Conservation (phyloP, 768 basidiomycete species). For the Tricholoma hemisulphureum region DNA sequence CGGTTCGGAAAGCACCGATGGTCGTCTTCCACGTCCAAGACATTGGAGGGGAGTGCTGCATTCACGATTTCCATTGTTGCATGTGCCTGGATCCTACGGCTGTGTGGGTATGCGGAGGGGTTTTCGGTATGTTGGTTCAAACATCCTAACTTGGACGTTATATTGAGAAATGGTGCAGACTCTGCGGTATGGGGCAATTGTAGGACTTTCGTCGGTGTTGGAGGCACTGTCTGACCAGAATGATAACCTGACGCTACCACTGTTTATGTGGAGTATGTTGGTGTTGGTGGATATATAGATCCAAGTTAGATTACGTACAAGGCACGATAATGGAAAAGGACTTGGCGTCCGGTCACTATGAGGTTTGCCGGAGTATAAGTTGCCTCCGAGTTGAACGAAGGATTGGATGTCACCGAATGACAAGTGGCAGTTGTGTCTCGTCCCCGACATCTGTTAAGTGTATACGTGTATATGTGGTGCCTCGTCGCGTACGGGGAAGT, state of each 20-base stretch:
- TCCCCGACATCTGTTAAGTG: too few species aligned
- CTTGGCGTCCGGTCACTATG: background rate
- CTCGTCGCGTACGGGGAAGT: too few species aligned
- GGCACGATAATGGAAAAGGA: background rate
- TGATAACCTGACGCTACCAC: slow-evolving; percentile 94
- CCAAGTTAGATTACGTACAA: background rate
- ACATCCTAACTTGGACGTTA: background rate
- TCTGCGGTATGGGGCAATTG: slow-evolving; percentile 60
- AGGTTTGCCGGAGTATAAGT: too few species aligned
- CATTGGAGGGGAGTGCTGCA: slow-evolving; percentile 86
- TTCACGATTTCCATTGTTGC: slow-evolving; percentile 70
- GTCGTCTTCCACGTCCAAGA: slow-evolving; percentile 84
- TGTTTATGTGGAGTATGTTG: slow-evolving; percentile 92
- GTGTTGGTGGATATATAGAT: slow-evolving; percentile 48
- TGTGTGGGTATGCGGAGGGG: slow-evolving; percentile 62
- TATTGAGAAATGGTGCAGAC: slow-evolving; percentile 43
- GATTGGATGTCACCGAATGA: too few species aligned
- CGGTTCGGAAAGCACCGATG: slow-evolving; percentile 78
- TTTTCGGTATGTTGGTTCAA: slow-evolving; percentile 68
- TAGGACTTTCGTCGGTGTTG: slow-evolving; percentile 65
- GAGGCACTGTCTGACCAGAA: slow-evolving; percentile 96
- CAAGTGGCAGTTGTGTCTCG: too few species aligned
- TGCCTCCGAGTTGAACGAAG: too few species aligned
- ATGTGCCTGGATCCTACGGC: slow-evolving; percentile 69
- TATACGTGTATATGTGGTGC: too few species aligned